These are phyloP conservation scores for Xylaria castorea DNA, from an alignment of 495 filamentous ascomycete genomes.

Conservation along the genomic window DNA sequence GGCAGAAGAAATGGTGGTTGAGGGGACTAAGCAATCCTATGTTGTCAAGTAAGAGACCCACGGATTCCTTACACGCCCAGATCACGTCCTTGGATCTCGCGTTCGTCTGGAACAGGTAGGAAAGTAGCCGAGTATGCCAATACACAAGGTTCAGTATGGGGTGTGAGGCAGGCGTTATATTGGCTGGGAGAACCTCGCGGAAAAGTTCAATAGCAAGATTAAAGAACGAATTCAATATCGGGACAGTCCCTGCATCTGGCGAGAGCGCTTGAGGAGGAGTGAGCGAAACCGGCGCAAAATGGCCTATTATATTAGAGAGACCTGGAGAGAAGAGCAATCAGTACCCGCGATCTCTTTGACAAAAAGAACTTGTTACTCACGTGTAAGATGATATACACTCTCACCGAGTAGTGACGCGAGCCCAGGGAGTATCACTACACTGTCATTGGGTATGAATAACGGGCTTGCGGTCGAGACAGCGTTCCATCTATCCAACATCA, in stretches of 20 bases:
- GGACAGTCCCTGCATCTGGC: constrained; percentile 30
- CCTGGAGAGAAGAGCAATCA: constrained; percentile 39
- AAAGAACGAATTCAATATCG: constrained; percentile 35
- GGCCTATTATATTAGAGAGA: constrained; percentile 45
- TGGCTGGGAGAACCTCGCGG: constrained; percentile 52
- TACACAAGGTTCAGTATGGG: constrained; percentile 71
- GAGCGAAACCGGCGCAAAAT: constrained; percentile 40
- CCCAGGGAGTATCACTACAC: constrained; percentile 65
- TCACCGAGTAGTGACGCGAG: constrained; percentile 71
- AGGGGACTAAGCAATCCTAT: constrained; percentile 67
- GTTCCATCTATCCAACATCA: constrained; percentile 79
- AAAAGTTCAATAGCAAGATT: constrained; percentile 52
- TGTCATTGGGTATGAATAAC: constrained; percentile 64
- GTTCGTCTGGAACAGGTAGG: constrained; percentile 60
- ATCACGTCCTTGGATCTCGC: constrained; percentile 57
- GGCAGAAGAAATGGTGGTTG: constrained; percentile 73
- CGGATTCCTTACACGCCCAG: constrained; percentile 64
- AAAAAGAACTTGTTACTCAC: constrained; percentile 62
- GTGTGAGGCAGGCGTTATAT: constrained; percentile 44
- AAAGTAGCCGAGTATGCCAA: constrained; percentile 74
- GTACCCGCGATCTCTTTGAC: constrained; percentile 24
- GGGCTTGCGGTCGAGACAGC: constrained; percentile 69
- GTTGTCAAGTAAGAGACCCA: constrained; percentile 60
- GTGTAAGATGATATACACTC: constrained; percentile 66
- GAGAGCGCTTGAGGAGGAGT: constrained; percentile 29